Evolutionary conservation across 2,329 filamentous ascomycete species (phyloP).

Genomic region (Diplocarpon mali): DNA sequence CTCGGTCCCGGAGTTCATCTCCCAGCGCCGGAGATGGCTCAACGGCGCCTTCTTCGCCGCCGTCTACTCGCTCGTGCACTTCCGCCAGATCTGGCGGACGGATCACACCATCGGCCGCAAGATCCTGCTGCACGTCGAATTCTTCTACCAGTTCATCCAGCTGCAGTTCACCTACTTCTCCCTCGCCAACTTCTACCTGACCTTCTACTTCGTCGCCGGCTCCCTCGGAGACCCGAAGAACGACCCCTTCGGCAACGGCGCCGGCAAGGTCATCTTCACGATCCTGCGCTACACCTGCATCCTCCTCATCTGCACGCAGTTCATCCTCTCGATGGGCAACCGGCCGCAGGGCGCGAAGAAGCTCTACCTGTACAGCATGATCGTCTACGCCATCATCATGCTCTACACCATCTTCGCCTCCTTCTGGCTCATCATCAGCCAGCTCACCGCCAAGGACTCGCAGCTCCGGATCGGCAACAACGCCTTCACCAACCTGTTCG

Average conservation of each 20-base stretch:
- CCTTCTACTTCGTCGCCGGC: slow-evolving; percentile 95
- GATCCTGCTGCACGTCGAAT: slow-evolving; percentile 85
- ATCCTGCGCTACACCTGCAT: slow-evolving; percentile 77
- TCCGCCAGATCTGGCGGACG: slow-evolving; percentile 82
- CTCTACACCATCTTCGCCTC: slow-evolving; percentile 83
- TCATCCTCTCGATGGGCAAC: slow-evolving; percentile 93
- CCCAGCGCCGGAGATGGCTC: slow-evolving; percentile 89
- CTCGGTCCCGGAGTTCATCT: slow-evolving; percentile 90
- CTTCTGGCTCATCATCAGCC: slow-evolving; percentile 79
- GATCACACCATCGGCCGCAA: slow-evolving; percentile 88
- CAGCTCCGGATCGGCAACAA: slow-evolving; percentile 63
- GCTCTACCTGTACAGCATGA: slow-evolving; percentile 78
- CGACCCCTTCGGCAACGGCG: slow-evolving; percentile 84
- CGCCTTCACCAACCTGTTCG: slow-evolving; percentile 88
- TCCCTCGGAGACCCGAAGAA: slow-evolving; percentile 67
- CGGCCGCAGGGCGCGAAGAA: slow-evolving; percentile 88
- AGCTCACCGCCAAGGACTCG: slow-evolving; percentile 44
- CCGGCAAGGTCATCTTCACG: slow-evolving; percentile 76
- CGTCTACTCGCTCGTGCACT: slow-evolving; percentile 93
- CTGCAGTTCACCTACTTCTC: slow-evolving; percentile 97
- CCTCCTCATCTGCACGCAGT: slow-evolving; percentile 85
- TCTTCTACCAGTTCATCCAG: slow-evolving; percentile 87
- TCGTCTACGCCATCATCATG: slow-evolving; percentile 93
- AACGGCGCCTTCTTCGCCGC: slow-evolving; percentile 98
- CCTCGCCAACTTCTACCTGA: slow-evolving; percentile 96